Evolutionary conservation across 2,329 filamentous ascomycete species (phyloP), one percentile per base, ranked within the genome.

Genomic region (Penicillium sp.): DNA sequence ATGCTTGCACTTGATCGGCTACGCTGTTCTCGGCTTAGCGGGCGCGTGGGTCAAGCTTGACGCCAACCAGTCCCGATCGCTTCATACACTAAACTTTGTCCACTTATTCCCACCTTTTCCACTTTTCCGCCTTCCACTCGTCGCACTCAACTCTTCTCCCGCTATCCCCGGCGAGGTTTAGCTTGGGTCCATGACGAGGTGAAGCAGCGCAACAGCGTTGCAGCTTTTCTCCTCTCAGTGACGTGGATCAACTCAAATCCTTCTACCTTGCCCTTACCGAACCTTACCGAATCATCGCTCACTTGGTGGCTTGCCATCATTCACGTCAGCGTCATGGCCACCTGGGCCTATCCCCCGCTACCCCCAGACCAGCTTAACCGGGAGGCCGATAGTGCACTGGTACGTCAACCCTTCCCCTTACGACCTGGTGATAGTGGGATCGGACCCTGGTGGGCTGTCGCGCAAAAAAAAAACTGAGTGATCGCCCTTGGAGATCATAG

Each of bases 331-430:
- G 43, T 28, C 37, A 83, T 83, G 79, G 78, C 80, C 13, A 78
- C 79, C 29, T 74, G 77, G 60, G 72, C 80, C 37, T 83, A 80
- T 68, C 80, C 80, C 43, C 73, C 76, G 37, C 71, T 81, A 26
- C 62, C 74, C 14, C 63, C 70, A 20, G 69, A 72, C 35, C 65
- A 73, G 48, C 67, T 82, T 38, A 65, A 67, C 44, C 63, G 63
- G 47, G 76, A 77, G 56, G 75, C 78, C 56, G 71, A 77, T 41
- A 65, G 64, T 28, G 74, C 77, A 25, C 63, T 77, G 64, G 75
- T 77, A 65, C 44, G 63, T 54, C 41, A 39, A 45, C 21, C n/a
- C n/a, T n/a, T 29, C 44, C 25, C 30, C 37, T 45, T 34, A 34
- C 21, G 28, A 35, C 39, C 25, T 41, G 38, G 34, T 46, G 37